These are phyloP conservation scores for Kalanchoe fedtschenkoi DNA, from an alignment of 164 flowering plant genomes.

Conservation along the genomic window DNA sequence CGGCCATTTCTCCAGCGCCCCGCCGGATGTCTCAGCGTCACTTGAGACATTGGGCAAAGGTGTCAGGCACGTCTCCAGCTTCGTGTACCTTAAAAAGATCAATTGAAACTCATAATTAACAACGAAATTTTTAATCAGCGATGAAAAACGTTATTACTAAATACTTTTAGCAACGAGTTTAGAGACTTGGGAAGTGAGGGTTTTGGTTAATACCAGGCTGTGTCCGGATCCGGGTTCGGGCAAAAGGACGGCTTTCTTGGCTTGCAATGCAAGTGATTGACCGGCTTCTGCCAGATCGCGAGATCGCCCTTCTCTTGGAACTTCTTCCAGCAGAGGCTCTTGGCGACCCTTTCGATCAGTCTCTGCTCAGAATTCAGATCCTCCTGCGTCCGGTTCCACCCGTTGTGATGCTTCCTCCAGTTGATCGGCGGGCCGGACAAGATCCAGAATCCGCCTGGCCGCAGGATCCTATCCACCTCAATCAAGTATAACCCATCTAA, in stretches of 20 bases:
- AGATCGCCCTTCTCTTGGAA: conserved; percentile 53
- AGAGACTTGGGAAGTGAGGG: too few relatives aligned
- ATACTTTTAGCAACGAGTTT: too few relatives aligned
- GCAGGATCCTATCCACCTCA: conserved; percentile 72
- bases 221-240: conserved; percentile 45
- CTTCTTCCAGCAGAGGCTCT: conserved; percentile 85
- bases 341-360: conserved; percentile 47
- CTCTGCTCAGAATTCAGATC: conserved; percentile 53
- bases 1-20: conserved; percentile 67
- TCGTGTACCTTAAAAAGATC: conserved; percentile 67
- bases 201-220: too few relatives aligned
- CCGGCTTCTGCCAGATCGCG: conserved; percentile 88
- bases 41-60: conserved; percentile 55
- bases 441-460: conserved; percentile 91
- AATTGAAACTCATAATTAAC: neutral
- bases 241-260: conserved; percentile 61
- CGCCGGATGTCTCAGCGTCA: conserved; percentile 50
- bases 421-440: conserved; percentile 90
- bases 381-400: conserved; percentile 57
- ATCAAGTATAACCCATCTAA: conserved; percentile 75
- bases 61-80: conserved; percentile 71
- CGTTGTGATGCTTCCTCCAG: conserved; percentile 68
- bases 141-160: conserved; percentile 11
- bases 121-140: neutral
- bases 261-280: conserved; percentile 72